Percentiles rank a stretch among this genome's conserved stretches.
phyloP scores from a whole-genome alignment of 2,329 filamentous ascomycete genomes.

The Exophiala viscosa region DNA sequence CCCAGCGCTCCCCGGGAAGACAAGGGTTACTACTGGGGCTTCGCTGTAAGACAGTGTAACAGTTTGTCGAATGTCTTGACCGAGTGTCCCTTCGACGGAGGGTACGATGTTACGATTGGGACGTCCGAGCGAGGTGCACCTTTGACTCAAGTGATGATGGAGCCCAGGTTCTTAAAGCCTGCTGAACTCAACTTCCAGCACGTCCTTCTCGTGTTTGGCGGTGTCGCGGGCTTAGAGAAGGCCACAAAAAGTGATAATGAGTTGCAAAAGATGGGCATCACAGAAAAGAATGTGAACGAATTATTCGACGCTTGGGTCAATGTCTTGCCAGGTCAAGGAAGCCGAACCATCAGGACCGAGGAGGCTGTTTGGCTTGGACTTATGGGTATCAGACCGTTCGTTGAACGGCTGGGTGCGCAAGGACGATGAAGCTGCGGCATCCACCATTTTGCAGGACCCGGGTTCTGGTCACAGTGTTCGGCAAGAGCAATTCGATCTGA shows the following conservation, averaged over 20 bases:
- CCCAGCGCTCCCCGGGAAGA: conserved; percentile 68
- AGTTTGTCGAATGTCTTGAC: conserved; percentile 73
- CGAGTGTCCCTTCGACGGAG: conserved; percentile 68
- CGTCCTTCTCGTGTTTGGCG: conserved; percentile 74
- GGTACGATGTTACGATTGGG: conserved; percentile 79
- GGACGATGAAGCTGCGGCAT: no score
- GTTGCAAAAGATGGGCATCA: conserved; percentile 59
- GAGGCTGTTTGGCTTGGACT: conserved; percentile 77
- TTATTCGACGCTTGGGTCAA: conserved; percentile 85
- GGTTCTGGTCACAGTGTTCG: no score
- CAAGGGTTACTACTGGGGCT: conserved; percentile 84
- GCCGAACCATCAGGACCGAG: conserved; percentile 76
- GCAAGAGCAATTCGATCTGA: no score
- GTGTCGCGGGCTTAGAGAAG: conserved; percentile 73
- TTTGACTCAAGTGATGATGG: conserved; percentile 38
- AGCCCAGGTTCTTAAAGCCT: conserved; percentile 30
- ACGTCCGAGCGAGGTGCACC: conserved; percentile 72
- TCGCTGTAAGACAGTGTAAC: conserved; percentile 61
- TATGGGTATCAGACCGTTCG: conserved; percentile 55
- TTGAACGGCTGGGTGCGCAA: background rate
- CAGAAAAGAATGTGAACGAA: conserved; percentile 61
- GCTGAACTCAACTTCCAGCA: conserved; percentile 55
- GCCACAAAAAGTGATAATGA: conserved; percentile 63
- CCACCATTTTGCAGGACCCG: no score
- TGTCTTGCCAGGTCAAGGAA: conserved; percentile 74